Evolutionary conservation across 768 basidiomycete genomes (phyloP), one percentile per base, ranked within the genome.

Genomic region (Lactarius sanguifluus): DNA sequence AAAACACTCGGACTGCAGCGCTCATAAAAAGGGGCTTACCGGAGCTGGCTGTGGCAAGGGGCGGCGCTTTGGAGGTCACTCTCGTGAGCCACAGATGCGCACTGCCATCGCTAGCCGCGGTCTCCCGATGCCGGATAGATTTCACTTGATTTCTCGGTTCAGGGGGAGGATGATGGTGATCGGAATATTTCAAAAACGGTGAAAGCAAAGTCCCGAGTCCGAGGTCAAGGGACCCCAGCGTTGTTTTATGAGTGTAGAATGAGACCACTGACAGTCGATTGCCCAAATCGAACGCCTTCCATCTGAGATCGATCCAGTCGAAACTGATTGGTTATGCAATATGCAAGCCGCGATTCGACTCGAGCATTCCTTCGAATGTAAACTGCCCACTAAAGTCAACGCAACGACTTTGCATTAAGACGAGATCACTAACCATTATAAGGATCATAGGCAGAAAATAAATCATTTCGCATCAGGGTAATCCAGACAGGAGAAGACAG

Each of bases 21-120:
- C 36, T 13, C 62, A 34, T 7, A 56, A 41, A 50, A 61, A 23
- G 30, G 23, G 56, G 45, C n/a, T 10, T 10, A 47, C 52, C 65
- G n/a, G 45, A 56, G 61, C 61, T 47, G 36, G 20, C 16, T 47
- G 23, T n/a, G 47, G 47, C n/a, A 38, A 56, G 25, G 41, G 45
- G 54, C n/a, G 3, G 20, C 40, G 40, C 45, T 13, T 10, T n/a
- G 10, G 10, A 23, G 2, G 9, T n/a, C 45, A 9, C 43, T 18
- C 47, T 47, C 10, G n/a, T 20, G 9, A 45, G 20, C 8, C 9
- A n/a, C 10, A 9, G 8, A 36, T 36, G 30, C 30, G n/a, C n/a
- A n/a, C 30, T 32, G 30, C 6, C 30, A 32, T 7, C 30, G 30
- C 30, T 32, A 32, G 30, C 30, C 38, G 62, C 62, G 20, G 41